phyloP scores from a whole-genome alignment of 2,329 filamentous ascomycete species.

The Nannizziopsis barbatae region DNA sequence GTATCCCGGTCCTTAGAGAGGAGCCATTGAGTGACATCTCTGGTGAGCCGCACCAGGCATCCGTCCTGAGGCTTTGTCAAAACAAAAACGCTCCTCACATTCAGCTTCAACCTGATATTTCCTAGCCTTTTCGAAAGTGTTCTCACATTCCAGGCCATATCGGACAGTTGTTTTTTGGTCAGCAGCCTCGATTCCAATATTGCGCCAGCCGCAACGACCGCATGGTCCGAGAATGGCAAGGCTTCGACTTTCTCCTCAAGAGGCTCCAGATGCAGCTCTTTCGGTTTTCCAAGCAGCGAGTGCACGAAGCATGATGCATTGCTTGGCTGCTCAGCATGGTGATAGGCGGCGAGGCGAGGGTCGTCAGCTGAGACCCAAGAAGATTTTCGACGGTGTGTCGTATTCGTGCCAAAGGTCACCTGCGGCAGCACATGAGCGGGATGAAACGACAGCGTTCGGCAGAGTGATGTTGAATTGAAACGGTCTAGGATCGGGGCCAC shows the following conservation, averaged over 20 bases:
- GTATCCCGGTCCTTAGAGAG: slow-evolving; percentile 57
- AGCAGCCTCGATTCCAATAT: slow-evolving; percentile 59
- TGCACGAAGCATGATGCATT: slow-evolving; percentile 47
- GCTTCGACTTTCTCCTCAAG: slow-evolving; percentile 15
- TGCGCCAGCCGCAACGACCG: slow-evolving; percentile 23
- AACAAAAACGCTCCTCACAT: slow-evolving; percentile 72
- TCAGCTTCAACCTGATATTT: slow-evolving; percentile 69
- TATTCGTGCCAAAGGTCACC: slow-evolving; percentile 36
- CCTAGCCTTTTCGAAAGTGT: slow-evolving; percentile 79
- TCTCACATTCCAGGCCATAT: slow-evolving; percentile 93
- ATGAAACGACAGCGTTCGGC: neutral
- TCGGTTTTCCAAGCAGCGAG: slow-evolving; percentile 40
- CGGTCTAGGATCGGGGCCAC: neutral
- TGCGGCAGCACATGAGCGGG: slow-evolving; percentile 20
- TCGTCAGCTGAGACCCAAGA: slow-evolving; percentile 43
- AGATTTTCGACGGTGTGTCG: slow-evolving; percentile 47
- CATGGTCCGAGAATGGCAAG: slow-evolving; percentile 8
- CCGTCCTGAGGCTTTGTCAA: slow-evolving; percentile 87
- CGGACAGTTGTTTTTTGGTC: slow-evolving; percentile 86
- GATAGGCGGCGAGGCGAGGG: slow-evolving; percentile 28
- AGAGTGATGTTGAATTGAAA: neutral
- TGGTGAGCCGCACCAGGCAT: slow-evolving; percentile 62
- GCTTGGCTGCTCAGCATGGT: slow-evolving; percentile 24
- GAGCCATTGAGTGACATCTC: slow-evolving; percentile 70
- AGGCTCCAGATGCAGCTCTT: slow-evolving; percentile 15